Conservation (phyloP, 306 rosid species). For the Cicer bijugum region DNA sequence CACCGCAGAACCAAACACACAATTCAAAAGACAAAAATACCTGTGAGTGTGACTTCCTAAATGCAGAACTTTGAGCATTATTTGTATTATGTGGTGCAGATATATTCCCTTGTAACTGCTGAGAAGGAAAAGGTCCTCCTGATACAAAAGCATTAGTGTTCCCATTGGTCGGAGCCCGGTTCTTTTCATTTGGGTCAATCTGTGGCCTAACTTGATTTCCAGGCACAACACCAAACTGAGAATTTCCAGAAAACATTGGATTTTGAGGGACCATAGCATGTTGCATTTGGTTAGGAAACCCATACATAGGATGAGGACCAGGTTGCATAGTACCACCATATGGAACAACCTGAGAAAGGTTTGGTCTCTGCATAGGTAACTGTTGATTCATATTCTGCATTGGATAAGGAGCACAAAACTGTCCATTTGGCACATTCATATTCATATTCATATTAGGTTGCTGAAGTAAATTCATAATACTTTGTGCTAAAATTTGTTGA, state of each 20-base stretch:
- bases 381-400: conserved; percentile 73
- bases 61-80: conserved; percentile 52
- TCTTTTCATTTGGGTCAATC: conserved; percentile 54
- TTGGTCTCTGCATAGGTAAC: conserved; percentile 54
- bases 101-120: conserved; percentile 57
- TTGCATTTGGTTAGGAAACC: conserved; percentile 61
- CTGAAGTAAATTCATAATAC: conserved; percentile 57
- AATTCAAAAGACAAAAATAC: conserved; percentile 46
- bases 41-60: conserved; percentile 58
- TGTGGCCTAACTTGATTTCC: conserved; percentile 58
- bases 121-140: conserved; percentile 46
- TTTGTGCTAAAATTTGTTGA: conserved; percentile 61
- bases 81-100: conserved; percentile 44
- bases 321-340: conserved; percentile 42
- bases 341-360: conserved; percentile 59
- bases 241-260: conserved; percentile 46
- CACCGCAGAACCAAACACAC: neutral
- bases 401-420: conserved; percentile 57
- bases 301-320: conserved; percentile 47
- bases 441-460: conserved; percentile 61
- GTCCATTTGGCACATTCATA: conserved; percentile 59
- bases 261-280: conserved; percentile 57
- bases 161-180: conserved; percentile 44
- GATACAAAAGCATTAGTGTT: conserved; percentile 52
- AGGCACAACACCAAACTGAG: conserved; percentile 54